Evolutionary conservation across 768 basidiomycete genomes (phyloP).

Genomic region (Sistotremastrum niveocremeum): DNA sequence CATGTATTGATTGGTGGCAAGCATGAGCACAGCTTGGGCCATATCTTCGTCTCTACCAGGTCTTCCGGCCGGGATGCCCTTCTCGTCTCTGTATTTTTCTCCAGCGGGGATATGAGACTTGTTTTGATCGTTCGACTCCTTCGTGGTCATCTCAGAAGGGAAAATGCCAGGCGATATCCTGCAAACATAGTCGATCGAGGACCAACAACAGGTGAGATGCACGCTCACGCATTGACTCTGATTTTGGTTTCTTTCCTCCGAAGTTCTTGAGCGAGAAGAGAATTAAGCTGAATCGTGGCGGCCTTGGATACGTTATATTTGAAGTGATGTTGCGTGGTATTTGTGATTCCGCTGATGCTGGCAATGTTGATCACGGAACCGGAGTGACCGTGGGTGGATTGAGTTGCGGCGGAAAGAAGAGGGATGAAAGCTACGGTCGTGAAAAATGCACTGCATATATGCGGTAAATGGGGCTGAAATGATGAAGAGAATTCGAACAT

Average conservation of each 20-base stretch:
- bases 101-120: conserved; percentile 18
- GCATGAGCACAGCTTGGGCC: conserved; percentile 19
- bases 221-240: conserved; percentile 17
- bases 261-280: conserved; percentile 23
- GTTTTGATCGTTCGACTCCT: conserved; percentile 18
- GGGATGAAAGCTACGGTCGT: conserved; percentile 32
- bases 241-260: conserved; percentile 16
- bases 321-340: conserved; percentile 28
- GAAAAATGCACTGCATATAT: conserved; percentile 24
- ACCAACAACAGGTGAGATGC: background rate
- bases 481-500: conserved; percentile 1
- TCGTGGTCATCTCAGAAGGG: conserved; percentile 22
- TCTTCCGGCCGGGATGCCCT: conserved; percentile 22
- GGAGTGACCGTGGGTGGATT: conserved; percentile 15
- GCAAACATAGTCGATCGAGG: background rate
- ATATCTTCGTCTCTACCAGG: conserved; percentile 23
- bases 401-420: conserved; percentile 24
- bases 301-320: conserved; percentile 32
- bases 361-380: conserved; percentile 29
- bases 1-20: conserved; percentile 20
- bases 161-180: conserved; percentile 23
- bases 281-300: conserved; percentile 22
- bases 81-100: conserved; percentile 18
- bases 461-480: background rate
- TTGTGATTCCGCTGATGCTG: conserved; percentile 28